Evolutionary conservation across 2,329 filamentous ascomycete genomes (phyloP).

Genomic region (Phaeosphaeriaceae sp.): DNA sequence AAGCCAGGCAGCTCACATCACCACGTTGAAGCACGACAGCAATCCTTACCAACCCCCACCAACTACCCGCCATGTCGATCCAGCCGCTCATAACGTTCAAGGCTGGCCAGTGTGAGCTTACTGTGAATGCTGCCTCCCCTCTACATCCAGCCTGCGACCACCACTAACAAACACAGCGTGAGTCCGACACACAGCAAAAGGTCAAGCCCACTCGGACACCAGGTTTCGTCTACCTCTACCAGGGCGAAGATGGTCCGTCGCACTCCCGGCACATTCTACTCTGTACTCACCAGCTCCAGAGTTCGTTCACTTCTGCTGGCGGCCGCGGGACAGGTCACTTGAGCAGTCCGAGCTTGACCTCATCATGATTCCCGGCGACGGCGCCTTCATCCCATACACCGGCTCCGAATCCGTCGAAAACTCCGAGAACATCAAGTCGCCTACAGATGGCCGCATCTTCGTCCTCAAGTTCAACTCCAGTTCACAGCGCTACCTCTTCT

Average conservation of each 20-base stretch:
- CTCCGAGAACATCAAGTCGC: constrained; percentile 67
- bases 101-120: constrained; percentile 85
- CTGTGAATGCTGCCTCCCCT: constrained; percentile 64
- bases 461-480: constrained; percentile 93
- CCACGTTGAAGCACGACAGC: background rate
- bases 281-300: constrained; percentile 59
- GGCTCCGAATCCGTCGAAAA: constrained; percentile 60
- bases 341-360: constrained; percentile 84
- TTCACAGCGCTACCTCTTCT: constrained; percentile 91
- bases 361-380: constrained; percentile 91
- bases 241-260: constrained; percentile 76
- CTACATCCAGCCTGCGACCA: background rate
- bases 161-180: constrained; percentile 31
- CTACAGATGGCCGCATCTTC: constrained; percentile 86
- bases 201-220: constrained; percentile 76
- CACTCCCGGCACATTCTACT: background rate
- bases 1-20: constrained; percentile 25
- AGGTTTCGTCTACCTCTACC: constrained; percentile 92
- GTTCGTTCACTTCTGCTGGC: constrained; percentile 97
- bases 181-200: constrained; percentile 54
- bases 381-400: constrained; percentile 81
- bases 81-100: constrained; percentile 93
- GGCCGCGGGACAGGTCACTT: constrained; percentile 74
- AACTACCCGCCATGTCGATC: constrained; percentile 72
- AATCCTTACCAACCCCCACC: constrained; percentile 20